Base-by-base conservation (phyloP, 768 basidiomycete species). In the Cytidiella melzeri region DNA sequence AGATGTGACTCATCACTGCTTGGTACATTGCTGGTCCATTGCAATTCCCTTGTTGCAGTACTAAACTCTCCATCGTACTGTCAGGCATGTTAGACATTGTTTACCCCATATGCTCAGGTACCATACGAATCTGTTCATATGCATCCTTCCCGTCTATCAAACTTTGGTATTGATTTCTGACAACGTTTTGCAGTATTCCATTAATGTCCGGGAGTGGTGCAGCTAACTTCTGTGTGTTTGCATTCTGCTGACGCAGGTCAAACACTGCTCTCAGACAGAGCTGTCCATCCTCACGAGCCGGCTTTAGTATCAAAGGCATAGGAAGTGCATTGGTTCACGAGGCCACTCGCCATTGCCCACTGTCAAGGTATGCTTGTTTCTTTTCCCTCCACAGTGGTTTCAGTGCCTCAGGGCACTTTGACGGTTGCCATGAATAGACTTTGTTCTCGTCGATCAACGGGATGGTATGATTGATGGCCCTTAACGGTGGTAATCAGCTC, bases 31-130 rank as follows among this genome's bases (percentile, higher is more conserved):
- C 62, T 5, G n/a, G n/a, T n/a, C n/a, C n/a, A n/a, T n/a, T n/a
- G n/a, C n/a, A n/a, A n/a, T n/a, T n/a, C n/a, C n/a, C 65, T 43
- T 60, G 61, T 48, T 66, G 65, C 48, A 66, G 47, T 5, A 66
- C 62, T 2, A 50, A 39, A 19, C 58, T 61, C 11, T 55, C 55
- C 59, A 64, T 62, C n/a, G 34, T n/a, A 37, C 10, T 37, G 34
- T n/a, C n/a, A 37, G 34, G 34, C 34, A 10, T 37, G 34, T 37
- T n/a, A 37, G n/a, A 37, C 10, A 10, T 10, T n/a, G 34, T n/a
- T 10, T 37, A 10, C n/a, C n/a, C 34, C 34, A 37, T 48, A 27
- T 57, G 44, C n/a, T n/a, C n/a, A n/a, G n/a, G n/a, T n/a, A n/a
- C n/a, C n/a, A n/a, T n/a, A n/a, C n/a, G n/a, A n/a, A n/a, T n/a